Percentiles rank a stretch among this genome's conserved stretches.
These are phyloP conservation scores for Rubus parviflorus DNA, from an alignment of 306 rosid species.

Conservation along the genomic window DNA sequence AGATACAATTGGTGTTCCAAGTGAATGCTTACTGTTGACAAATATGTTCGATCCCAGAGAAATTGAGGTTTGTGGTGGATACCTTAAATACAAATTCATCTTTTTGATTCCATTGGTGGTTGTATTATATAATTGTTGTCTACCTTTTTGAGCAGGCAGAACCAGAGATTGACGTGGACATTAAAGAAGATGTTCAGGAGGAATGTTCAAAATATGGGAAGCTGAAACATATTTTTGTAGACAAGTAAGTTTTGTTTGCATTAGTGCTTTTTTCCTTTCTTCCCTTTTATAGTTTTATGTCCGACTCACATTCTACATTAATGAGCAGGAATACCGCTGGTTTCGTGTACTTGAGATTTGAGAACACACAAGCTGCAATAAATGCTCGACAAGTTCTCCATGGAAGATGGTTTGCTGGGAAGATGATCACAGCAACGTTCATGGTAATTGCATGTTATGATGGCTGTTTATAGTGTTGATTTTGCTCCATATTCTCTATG, in stretches of 20 bases:
- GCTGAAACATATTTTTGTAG: slow-evolving; percentile 69
- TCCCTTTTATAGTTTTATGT: neutral
- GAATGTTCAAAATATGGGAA: slow-evolving; percentile 85
- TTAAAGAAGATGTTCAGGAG: slow-evolving; percentile 87
- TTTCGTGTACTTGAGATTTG: slow-evolving; percentile 68
- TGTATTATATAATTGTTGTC: slow-evolving; percentile 7
- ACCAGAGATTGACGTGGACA: slow-evolving; percentile 80
- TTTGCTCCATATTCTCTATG: slow-evolving; percentile 14
- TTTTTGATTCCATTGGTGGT: slow-evolving; percentile 10
- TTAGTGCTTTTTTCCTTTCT: neutral
- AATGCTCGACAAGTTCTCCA: slow-evolving; percentile 80
- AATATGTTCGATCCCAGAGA: slow-evolving; percentile 88
- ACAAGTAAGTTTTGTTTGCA: slow-evolving; percentile 59
- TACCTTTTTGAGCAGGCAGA: slow-evolving; percentile 56
- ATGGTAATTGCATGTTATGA: slow-evolving; percentile 49
- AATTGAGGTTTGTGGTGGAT: slow-evolving; percentile 59
- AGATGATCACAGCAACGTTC: slow-evolving; percentile 84
- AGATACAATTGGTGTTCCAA: slow-evolving; percentile 77
- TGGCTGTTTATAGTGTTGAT: neutral
- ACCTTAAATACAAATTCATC: neutral
- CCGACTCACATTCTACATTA: slow-evolving; percentile 8
- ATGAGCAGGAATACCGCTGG: slow-evolving; percentile 76
- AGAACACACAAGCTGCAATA: slow-evolving; percentile 59
- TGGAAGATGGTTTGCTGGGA: slow-evolving; percentile 99
- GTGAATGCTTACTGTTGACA: slow-evolving; percentile 79